Conservation (phyloP, 192 early-diverging fungal species). For the Coemansia sp. region DNA sequence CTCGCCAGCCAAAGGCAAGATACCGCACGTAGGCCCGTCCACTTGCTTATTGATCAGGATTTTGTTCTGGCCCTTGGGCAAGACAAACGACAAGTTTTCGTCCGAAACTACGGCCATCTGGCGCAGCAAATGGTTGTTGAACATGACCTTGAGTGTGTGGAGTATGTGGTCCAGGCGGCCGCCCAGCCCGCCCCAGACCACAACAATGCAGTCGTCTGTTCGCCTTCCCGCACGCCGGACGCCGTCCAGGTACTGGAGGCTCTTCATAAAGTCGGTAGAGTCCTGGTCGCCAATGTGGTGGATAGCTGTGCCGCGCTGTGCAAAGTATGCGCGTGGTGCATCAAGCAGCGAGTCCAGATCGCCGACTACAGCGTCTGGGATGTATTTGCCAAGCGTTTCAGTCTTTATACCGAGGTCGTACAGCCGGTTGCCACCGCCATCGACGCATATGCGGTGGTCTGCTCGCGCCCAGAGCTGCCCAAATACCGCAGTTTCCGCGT, state of each 20-base stretch:
- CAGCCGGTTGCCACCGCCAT: conserved; percentile 90
- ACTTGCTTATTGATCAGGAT: conserved; percentile 64
- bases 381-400: conserved; percentile 13
- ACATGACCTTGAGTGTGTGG: conserved; percentile 74
- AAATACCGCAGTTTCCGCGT: conserved; percentile 29
- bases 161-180: conserved; percentile 93
- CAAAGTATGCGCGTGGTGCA: conserved; percentile 68
- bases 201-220: conserved; percentile 55
- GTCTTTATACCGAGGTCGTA: conserved; percentile 64
- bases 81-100: conserved; percentile 67
- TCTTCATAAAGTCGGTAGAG: conserved; percentile 93
- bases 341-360: conserved; percentile 83
- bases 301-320: conserved; percentile 23
- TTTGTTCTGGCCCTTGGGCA: conserved; percentile 67
- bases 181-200: conserved; percentile 82
- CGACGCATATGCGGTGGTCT: conserved; percentile 70
- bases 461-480: conserved; percentile 47
- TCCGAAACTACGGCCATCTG: conserved; percentile 69
- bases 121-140: conserved; percentile 60
- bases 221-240: conserved; percentile 6
- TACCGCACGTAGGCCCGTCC: conserved; percentile 88
- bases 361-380: conserved; percentile 79
- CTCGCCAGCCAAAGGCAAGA: conserved; percentile 74
- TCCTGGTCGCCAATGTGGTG: conserved; percentile 57
- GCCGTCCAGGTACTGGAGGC: conserved; percentile 59